Conservation (phyloP, 106 monocot genomes). For the Alisma plantagoaquatica region DNA sequence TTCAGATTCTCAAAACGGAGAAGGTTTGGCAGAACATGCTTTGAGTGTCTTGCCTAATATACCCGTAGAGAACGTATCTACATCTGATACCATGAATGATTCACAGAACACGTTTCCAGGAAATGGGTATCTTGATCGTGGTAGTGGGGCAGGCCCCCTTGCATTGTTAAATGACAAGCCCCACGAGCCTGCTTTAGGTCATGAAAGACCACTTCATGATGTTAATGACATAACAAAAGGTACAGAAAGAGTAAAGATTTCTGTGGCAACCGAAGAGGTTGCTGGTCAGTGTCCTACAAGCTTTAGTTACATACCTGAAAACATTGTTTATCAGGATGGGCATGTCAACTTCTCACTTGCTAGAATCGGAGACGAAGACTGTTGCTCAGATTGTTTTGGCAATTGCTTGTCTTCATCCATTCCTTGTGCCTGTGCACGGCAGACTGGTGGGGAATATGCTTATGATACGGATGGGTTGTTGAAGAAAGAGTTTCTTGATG, state of each 20-base stretch:
- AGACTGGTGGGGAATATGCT: conserved; percentile 80
- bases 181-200: conserved; percentile 19
- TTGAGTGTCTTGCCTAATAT: not conserved
- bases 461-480: conserved; percentile 59
- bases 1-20: not conserved
- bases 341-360: conserved; percentile 75
- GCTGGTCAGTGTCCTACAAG: conserved; percentile 28
- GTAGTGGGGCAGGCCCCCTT: not conserved
- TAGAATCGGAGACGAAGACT: conserved; percentile 84
- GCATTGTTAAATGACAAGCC: conserved; percentile 16
- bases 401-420: conserved; percentile 58
- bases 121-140: conserved; percentile 1
- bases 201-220: conserved; percentile 42
- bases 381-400: conserved; percentile 63
- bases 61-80: not conserved
- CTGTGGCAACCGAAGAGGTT: conserved; percentile 33
- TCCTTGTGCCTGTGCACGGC: conserved; percentile 75
- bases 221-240: conserved; percentile 59
- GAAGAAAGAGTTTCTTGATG: conserved; percentile 49
- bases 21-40: no score
- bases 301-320: conserved; percentile 61
- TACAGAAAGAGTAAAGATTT: conserved; percentile 50
- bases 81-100: not conserved
- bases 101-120: not conserved
- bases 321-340: conserved; percentile 63